These are phyloP conservation scores for Zymoseptoria tritici DNA, from an alignment of 2,329 filamentous ascomycete species.

Conservation along the genomic window DNA sequence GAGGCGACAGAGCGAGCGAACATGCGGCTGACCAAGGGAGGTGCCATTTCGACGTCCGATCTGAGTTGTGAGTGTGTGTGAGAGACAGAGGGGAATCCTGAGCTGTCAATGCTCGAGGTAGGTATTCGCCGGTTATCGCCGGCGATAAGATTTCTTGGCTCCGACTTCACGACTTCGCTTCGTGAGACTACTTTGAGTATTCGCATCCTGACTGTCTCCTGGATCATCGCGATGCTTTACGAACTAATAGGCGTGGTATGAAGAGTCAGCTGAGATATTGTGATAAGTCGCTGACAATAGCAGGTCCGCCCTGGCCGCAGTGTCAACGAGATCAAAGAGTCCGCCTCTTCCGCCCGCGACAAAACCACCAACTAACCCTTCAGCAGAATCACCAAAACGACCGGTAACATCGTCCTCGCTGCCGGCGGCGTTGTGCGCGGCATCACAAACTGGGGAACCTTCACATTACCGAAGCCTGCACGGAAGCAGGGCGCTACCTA, in stretches of 20 bases:
- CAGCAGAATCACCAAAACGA: conserved; percentile 73
- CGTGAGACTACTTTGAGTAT: not conserved
- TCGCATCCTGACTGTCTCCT: not conserved
- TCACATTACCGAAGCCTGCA: conserved; percentile 71
- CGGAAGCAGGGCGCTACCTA: conserved; percentile 77
- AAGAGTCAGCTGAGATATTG: too few species aligned
- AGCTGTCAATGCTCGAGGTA: not conserved
- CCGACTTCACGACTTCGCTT: conserved; percentile 2
- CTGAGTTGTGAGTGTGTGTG: not conserved
- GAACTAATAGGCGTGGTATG: conserved; percentile 92
- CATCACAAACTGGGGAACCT: conserved; percentile 91
- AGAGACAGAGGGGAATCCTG: too few species aligned
- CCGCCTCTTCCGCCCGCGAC: conserved; percentile 34
- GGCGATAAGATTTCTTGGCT: conserved; percentile 2
- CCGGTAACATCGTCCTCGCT: conserved; percentile 74
- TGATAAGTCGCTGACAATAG: conserved; percentile 1
- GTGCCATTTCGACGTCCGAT: conserved; percentile 10
- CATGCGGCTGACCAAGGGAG: conserved; percentile 12
- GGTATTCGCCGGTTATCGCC: not conserved
- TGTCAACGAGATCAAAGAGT: conserved; percentile 92
- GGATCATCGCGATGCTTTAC: conserved; percentile 66
- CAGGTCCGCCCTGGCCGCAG: conserved; percentile 82
- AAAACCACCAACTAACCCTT: conserved; percentile 5
- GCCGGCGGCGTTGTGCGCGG: conserved; percentile 85
- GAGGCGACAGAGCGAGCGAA: conserved; percentile 17